Conservation (phyloP, 352 stramenopile genomes). For the Globisporangium rhizosaccharum region DNA sequence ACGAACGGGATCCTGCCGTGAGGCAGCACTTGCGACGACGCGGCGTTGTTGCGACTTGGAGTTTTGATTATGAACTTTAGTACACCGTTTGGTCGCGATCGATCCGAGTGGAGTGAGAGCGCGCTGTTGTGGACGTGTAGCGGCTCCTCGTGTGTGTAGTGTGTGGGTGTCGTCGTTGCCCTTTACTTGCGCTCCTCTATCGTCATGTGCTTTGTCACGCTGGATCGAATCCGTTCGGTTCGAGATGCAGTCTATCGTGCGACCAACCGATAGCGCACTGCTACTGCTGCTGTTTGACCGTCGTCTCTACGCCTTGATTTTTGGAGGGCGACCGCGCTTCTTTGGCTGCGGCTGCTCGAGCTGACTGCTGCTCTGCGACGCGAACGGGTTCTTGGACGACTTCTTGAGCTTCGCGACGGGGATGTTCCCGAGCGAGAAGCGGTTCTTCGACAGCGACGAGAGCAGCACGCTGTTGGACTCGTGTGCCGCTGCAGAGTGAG, state of each 20-base stretch:
- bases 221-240: background rate
- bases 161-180: too few species aligned
- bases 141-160: too few species aligned
- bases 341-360: conserved; percentile 6
- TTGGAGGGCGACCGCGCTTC: conserved; percentile 24
- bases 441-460: conserved; percentile 57
- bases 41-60: background rate
- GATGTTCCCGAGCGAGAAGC: conserved; percentile 71
- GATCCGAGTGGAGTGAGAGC: background rate
- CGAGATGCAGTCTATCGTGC: background rate
- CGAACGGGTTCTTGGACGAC: conserved; percentile 75
- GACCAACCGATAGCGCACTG: too few species aligned
- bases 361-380: conserved; percentile 18
- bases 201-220: background rate
- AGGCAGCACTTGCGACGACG: conserved; percentile 1
- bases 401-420: conserved; percentile 79
- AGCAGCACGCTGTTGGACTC: conserved; percentile 62
- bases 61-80: conserved; percentile 5
- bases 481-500: conserved; percentile 22
- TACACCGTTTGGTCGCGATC: background rate
- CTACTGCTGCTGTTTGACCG: background rate
- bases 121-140: too few species aligned
- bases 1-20: conserved; percentile 89
- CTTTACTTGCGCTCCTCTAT: too few species aligned
- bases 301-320: conserved; percentile 18